phyloP scores from a whole-genome alignment of 2,329 filamentous ascomycete species.

The Pleoardoris graminearum region DNA sequence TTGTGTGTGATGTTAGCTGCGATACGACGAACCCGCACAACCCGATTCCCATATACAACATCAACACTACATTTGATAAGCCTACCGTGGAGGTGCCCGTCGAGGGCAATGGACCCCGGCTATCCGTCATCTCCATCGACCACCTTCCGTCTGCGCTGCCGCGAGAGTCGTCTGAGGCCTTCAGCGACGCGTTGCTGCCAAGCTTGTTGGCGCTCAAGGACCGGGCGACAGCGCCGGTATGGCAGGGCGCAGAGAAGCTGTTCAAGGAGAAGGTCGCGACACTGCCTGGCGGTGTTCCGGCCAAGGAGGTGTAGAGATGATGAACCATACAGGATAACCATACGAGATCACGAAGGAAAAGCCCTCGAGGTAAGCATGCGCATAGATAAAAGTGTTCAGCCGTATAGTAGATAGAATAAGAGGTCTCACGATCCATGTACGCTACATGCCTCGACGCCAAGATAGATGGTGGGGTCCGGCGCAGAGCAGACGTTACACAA shows the following conservation, averaged over 20 bases:
- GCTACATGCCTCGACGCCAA: no score
- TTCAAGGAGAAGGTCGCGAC: slow-evolving; percentile 80
- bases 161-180: slow-evolving; percentile 83
- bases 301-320: slow-evolving; percentile 29
- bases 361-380: background rate
- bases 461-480: no score
- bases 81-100: slow-evolving; percentile 79
- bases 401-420: background rate
- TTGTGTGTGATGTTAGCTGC: slow-evolving; percentile 60
- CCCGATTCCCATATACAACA: slow-evolving; percentile 77
- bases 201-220: slow-evolving; percentile 78
- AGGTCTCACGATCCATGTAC: background rate
- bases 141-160: slow-evolving; percentile 67
- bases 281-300: slow-evolving; percentile 56
- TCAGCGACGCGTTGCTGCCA: slow-evolving; percentile 76
- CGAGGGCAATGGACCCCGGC: slow-evolving; percentile 58
- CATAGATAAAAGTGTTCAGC: background rate
- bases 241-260: slow-evolving; percentile 80
- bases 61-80: slow-evolving; percentile 83
- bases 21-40: slow-evolving; percentile 75
- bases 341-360: background rate
- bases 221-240: slow-evolving; percentile 73
- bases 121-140: slow-evolving; percentile 73
- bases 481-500: no score
- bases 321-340: no score